Evolutionary conservation across 805 yeast genomes (phyloP), one percentile per base, ranked within the genome.

Genomic region (Debaryomyces prosopidis): DNA sequence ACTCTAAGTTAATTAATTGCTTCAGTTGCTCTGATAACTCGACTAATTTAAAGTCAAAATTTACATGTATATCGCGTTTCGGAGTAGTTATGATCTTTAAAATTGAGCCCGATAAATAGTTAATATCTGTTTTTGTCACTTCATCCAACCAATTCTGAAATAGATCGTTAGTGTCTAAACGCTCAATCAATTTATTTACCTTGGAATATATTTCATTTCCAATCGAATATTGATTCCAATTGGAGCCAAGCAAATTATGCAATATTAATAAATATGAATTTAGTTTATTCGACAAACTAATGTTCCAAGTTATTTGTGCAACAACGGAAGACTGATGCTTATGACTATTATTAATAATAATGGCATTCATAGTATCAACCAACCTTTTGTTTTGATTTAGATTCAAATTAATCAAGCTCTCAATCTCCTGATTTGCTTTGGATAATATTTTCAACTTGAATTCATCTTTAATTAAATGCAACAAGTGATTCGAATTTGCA

Each of bases 151-250:
- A 89, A 1, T 59, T 55, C 0, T 69, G 62, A 41, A 74, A 76
- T 0, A 77, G 52, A 0, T 44, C 47, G 20, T 72, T 62, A 0
- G 80, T 57, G 40, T 84, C 69, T 9, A 82, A 61, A 39, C 74
- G 77, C 18, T 68, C 62, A n/a, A 69, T 54, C 39, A 87, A 68
- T 0, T 68, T 61, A 2, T 59, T 52, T 18, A 80, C 71, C 47
- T 81, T 87, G 1, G 68, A 60, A 9, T 76, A 68, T 1, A 92
- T 76, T 48, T 76, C 79, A 42, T 74, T 76, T 0, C 96, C 97
- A 11, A 59, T 36, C 2, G 75, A 62, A 48, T 63, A 72, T 39
- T 67, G 62, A 34, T 54, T 53, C 77, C 77, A 72, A 32, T 60
- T 62, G 2, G 42, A 38, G 0, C 77, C 77, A 17, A 69, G 54